phyloP scores from a whole-genome alignment of 2,329 filamentous ascomycete species.

The Aureobasidium sp. region DNA sequence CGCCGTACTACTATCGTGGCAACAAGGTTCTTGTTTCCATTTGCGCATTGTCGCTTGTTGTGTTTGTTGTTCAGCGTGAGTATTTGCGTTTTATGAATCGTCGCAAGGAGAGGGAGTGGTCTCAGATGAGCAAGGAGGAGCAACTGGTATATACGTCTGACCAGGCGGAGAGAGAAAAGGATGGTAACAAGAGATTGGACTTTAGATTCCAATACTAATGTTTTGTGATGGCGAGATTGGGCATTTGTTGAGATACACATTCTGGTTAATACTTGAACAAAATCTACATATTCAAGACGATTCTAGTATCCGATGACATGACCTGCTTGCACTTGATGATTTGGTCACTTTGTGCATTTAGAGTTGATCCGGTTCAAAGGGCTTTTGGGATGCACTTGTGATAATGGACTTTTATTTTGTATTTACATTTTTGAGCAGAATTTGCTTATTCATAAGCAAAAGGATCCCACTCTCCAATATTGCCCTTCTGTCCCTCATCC shows the following conservation, averaged over 20 bases:
- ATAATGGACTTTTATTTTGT: not conserved
- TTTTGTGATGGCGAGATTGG: too few species aligned
- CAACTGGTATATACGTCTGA: slow-evolving; percentile 42
- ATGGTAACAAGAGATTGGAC: slow-evolving; percentile 15
- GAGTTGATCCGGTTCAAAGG: too few species aligned
- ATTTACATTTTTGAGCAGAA: not conserved
- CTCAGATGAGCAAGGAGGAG: slow-evolving; percentile 40
- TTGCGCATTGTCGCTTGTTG: slow-evolving; percentile 37
- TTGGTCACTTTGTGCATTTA: not conserved
- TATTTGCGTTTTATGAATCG: slow-evolving; percentile 42
- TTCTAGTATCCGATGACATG: slow-evolving; percentile 22
- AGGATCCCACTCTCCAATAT: slow-evolving; percentile 20
- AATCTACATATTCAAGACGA: slow-evolving; percentile 31
- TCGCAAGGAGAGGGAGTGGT: slow-evolving; percentile 44
- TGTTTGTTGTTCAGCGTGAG: slow-evolving; percentile 46
- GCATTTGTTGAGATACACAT: not conserved
- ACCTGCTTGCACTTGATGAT: not conserved
- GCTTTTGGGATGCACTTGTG: not conserved
- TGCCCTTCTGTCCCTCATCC: slow-evolving; percentile 24
- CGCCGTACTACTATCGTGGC: slow-evolving; percentile 51
- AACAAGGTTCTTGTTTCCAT: slow-evolving; percentile 53
- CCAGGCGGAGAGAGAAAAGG: slow-evolving; percentile 16
- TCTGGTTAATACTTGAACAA: not conserved
- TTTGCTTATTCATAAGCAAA: slow-evolving; percentile 17
- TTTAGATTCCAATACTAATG: slow-evolving; percentile 14